These are phyloP conservation scores for Cladorrhinum sp. DNA, from an alignment of 2,329 filamentous ascomycete species.

Conservation along the genomic window DNA sequence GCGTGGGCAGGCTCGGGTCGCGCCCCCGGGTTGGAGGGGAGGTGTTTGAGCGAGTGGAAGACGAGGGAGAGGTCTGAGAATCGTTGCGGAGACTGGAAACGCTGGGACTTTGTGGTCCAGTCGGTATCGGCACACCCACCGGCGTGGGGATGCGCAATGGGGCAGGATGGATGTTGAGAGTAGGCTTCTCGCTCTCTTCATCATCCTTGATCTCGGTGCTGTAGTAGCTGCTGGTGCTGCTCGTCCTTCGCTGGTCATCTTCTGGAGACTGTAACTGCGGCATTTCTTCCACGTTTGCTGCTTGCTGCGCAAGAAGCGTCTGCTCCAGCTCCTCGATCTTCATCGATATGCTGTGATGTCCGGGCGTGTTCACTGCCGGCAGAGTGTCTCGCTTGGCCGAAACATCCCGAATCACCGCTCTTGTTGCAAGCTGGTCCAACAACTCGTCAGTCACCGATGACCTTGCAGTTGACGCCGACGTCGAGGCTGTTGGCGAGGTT, in stretches of 20 bases:
- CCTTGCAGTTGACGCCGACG: conserved; percentile 38
- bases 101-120: conserved; percentile 5
- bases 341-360: conserved; percentile 48
- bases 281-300: conserved; percentile 11
- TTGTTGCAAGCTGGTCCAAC: conserved; percentile 24
- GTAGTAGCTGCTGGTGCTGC: conserved; percentile 27
- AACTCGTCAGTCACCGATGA: conserved; percentile 38
- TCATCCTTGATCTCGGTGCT: conserved; percentile 17
- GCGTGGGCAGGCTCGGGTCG: conserved; percentile 1
- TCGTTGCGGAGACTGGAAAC: conserved; percentile 16
- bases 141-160: conserved; percentile 19
- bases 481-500: conserved; percentile 41
- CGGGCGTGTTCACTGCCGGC: conserved; percentile 41
- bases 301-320: conserved; percentile 31
- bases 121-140: conserved; percentile 8
- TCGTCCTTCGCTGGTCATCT: conserved; percentile 12
- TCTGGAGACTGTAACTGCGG: not conserved
- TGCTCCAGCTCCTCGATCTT: conserved; percentile 43
- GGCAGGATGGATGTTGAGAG: conserved; percentile 23
- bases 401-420: conserved; percentile 47
- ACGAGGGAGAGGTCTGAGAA: conserved; percentile 16
- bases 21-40: conserved; percentile 15
- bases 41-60: conserved; percentile 19
- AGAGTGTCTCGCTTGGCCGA: conserved; percentile 51
- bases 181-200: conserved; percentile 12